phyloP scores from a whole-genome alignment of 192 early-diverging fungal species.

The Backusella sp. region DNA sequence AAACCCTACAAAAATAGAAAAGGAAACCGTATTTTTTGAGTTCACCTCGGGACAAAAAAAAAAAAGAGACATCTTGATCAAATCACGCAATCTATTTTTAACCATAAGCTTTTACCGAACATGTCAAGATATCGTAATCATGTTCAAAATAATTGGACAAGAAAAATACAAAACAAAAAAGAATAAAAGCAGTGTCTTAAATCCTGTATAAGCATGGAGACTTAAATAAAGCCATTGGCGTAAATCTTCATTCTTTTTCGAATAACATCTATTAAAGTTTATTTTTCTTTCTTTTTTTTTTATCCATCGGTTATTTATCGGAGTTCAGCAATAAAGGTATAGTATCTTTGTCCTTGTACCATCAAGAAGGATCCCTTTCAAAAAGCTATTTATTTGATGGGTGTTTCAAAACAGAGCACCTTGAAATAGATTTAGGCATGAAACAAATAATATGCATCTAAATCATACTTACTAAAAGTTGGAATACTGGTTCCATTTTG shows the following conservation, averaged over 20 bases:
- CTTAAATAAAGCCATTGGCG: not conserved
- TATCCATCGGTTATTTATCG: not conserved
- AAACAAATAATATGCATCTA: not conserved
- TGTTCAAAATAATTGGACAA: not conserved
- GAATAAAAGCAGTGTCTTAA: not conserved
- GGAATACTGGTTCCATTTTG: not conserved
- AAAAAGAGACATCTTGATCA: not conserved
- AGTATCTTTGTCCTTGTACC: not conserved
- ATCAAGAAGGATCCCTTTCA: not conserved
- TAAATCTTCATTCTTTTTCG: not conserved
- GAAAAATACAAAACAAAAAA: not conserved
- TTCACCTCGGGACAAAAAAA: not conserved
- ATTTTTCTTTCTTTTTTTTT: not conserved
- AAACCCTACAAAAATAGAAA: not conserved
- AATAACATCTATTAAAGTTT: not conserved
- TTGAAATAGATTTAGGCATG: not conserved
- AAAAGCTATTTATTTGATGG: not conserved
- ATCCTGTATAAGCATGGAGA: not conserved
- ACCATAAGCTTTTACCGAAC: not conserved
- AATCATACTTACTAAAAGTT: not conserved
- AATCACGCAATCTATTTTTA: constrained; percentile 4
- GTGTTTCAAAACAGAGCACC: not conserved
- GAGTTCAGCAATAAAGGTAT: not conserved
- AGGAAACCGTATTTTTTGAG: not conserved
- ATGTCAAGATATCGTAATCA: not conserved